Percentiles rank a stretch among this genome's conserved stretches.
Evolutionary conservation across 768 basidiomycete species (phyloP).

Genomic region (Hygrophorus russula): DNA sequence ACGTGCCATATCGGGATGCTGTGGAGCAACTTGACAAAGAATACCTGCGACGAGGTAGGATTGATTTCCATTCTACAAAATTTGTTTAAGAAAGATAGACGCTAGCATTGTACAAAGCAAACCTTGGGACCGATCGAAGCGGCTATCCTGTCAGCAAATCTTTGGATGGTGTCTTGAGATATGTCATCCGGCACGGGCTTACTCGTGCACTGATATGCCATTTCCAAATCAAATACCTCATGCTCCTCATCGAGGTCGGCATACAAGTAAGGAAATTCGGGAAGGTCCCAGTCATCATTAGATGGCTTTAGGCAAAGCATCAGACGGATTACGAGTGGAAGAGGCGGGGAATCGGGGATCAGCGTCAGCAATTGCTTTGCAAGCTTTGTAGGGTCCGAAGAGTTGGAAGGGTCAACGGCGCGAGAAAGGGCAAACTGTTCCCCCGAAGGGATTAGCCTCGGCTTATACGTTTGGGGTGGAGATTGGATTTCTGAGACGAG

Average conservation of each 20-base stretch:
- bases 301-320: conserved; percentile 75
- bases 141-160: conserved; percentile 45
- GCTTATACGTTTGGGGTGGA: conserved; percentile 28
- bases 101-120: conserved; percentile 9
- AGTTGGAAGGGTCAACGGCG: conserved; percentile 49
- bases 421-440: conserved; percentile 31
- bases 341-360: conserved; percentile 50
- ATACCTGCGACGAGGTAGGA: conserved; percentile 52
- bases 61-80: conserved; percentile 36
- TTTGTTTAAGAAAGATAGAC: neutral
- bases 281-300: conserved; percentile 71
- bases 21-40: conserved; percentile 53
- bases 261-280: conserved; percentile 61
- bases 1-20: conserved; percentile 48
- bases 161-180: conserved; percentile 34
- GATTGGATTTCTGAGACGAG: conserved; percentile 33
- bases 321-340: conserved; percentile 54
- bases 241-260: conserved; percentile 44
- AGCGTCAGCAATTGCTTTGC: conserved; percentile 52
- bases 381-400: conserved; percentile 46
- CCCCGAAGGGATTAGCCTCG: conserved; percentile 24
- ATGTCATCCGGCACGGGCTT: conserved; percentile 52
- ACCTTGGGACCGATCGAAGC: conserved; percentile 51
- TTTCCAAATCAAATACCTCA: conserved; percentile 46
- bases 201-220: conserved; percentile 38